Conservation (phyloP, 352 stramenopile genomes). For the Globisporangium middletonii region DNA sequence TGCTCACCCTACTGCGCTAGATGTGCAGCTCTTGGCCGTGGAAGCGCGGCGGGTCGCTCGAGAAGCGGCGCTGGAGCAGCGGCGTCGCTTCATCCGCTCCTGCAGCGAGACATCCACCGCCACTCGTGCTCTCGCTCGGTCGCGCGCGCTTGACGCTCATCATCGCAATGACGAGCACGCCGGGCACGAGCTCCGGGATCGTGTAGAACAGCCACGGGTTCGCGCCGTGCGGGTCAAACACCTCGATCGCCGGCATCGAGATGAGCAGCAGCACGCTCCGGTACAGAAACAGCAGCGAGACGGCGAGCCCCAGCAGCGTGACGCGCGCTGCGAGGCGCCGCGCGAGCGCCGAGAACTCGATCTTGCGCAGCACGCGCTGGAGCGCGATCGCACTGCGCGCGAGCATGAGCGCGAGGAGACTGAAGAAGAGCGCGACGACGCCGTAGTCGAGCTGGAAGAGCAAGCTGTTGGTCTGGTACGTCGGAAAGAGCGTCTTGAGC, state of each 20-base stretch:
- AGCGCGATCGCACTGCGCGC: constrained; percentile 46
- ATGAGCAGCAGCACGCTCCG: constrained; percentile 57
- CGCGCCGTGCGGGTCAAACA: constrained; percentile 64
- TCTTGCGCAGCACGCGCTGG: constrained; percentile 52
- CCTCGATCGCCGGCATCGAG: constrained; percentile 57
- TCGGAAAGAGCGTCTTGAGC: constrained; percentile 64
- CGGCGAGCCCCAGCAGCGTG: constrained; percentile 48
- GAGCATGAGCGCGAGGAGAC: constrained; percentile 61
- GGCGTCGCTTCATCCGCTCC: constrained; percentile 37
- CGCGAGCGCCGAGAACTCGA: constrained; percentile 68
- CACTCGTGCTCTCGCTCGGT: background rate
- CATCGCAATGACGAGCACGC: constrained; percentile 68
- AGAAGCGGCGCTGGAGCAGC: constrained; percentile 31
- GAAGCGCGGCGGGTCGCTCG: constrained; percentile 47
- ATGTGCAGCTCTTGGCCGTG: constrained; percentile 53
- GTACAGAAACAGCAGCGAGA: constrained; percentile 52
- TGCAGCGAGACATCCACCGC: constrained; percentile 5
- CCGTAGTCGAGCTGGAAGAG: constrained; percentile 70
- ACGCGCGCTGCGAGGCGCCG: constrained; percentile 44
- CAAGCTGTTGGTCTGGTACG: constrained; percentile 32
- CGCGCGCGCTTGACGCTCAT: constrained; percentile 57
- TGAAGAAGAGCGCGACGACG: constrained; percentile 72
- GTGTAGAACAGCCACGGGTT: constrained; percentile 79
- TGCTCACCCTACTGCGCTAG: constrained; percentile 10
- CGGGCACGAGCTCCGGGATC: constrained; percentile 63